Percentiles rank a stretch among this genome's conserved stretches.
Conservation (phyloP, 192 early-diverging fungal genomes). For the Coemansia sp. region DNA sequence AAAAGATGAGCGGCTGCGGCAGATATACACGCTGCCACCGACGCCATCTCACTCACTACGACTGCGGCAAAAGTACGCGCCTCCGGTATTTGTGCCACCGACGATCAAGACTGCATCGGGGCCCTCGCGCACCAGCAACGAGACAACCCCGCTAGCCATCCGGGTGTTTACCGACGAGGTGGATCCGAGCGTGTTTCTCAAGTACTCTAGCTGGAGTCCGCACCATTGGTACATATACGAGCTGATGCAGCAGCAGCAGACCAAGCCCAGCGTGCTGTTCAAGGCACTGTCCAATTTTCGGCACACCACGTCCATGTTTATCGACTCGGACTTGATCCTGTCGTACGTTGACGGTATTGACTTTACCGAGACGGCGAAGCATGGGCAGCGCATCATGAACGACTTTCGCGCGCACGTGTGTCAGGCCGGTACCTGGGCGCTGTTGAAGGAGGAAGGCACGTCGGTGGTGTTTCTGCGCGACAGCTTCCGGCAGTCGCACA, state of each 20-base stretch:
- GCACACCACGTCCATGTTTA: conserved; percentile 43
- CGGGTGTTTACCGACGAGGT: conserved; percentile 33
- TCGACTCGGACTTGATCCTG: conserved; percentile 38
- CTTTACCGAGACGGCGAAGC: conserved; percentile 36
- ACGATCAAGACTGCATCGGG: neutral
- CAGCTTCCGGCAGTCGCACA: conserved; percentile 27
- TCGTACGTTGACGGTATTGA: conserved; percentile 38
- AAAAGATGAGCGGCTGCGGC: conserved; percentile 43
- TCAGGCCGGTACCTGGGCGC: conserved; percentile 42
- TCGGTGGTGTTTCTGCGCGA: conserved; percentile 47
- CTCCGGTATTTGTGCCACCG: conserved; percentile 32
- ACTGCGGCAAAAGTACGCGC: conserved; percentile 6
- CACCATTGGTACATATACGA: conserved; percentile 38
- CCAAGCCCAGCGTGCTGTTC: conserved; percentile 9
- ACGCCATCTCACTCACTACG: neutral
- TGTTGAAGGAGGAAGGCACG: conserved; percentile 21
- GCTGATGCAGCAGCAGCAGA: conserved; percentile 20
- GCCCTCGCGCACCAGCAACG: conserved; percentile 8
- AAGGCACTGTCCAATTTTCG: conserved; percentile 24
- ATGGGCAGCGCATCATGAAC: conserved; percentile 30
- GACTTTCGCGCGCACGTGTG: conserved; percentile 46
- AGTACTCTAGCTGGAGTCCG: conserved; percentile 23
- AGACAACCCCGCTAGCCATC: conserved; percentile 15
- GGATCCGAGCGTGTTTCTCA: conserved; percentile 29
- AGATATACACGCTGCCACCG: conserved; percentile 20